Evolutionary conservation across 192 early-diverging fungal genomes (phyloP), one percentile per base, ranked within the genome.

Genomic region (Backusella liffmaniae): DNA sequence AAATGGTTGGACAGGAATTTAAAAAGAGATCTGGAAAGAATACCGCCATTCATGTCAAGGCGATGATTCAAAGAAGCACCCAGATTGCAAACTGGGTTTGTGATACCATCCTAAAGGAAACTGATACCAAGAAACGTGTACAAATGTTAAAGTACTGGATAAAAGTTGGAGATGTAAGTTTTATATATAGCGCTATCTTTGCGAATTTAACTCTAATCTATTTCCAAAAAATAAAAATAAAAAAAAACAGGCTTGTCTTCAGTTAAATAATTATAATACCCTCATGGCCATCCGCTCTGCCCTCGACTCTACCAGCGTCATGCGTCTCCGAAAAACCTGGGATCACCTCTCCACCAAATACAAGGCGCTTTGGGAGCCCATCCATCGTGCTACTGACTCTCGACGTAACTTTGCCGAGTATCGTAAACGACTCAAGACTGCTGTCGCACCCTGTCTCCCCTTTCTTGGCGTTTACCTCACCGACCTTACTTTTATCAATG

Each of bases 401-500:
- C 77, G 89, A 70, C 87, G 89, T 80, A 93, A 90, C 79, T 95
- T 85, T 70, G 84, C 88, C 35, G 86, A 82, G 23, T 91, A 89
- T 69, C 79, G 88, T 15, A 67, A 75, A 62, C 66, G 87, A 34
- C 66, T 90, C 23, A 82, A 80, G 30, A 77, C 80, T 15, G 83
- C 89, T n/a, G 79, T 83, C 36, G 82, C 88, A 1, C 93, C 94
- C 9, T 85, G 92, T 7, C 77, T 96, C 3, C 94, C 94, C 0
- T 96, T 94, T 68, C 84, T 96, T 16, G 94, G 94, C 5, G 80
- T 94, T 23, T 94, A 91, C 36, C 80, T 97, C 18, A 92, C 90
- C 9, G 95, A 97, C 70, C 80, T 97, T 76, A 92, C 93, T 0
- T 97, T 97, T 80, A 83, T 92, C 26, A 91, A 95, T 68, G 94